Evolutionary conservation across 2,329 filamentous ascomycete species (phyloP).

Genomic region (Colletotrichum chrysophilum): DNA sequence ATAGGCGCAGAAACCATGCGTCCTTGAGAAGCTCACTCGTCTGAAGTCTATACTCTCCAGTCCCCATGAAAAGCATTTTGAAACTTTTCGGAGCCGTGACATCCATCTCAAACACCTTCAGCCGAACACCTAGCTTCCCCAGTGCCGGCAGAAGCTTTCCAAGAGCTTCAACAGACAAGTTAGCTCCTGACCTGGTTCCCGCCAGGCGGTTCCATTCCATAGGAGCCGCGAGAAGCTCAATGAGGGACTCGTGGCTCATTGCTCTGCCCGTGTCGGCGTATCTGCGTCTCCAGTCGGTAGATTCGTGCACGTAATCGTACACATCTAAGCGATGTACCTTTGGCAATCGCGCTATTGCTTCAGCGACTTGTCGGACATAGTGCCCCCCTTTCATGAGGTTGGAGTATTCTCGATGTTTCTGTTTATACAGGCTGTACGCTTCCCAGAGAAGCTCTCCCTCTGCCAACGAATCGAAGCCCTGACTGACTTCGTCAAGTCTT

Average conservation of each 20-base stretch:
- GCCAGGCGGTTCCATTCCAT: neutral
- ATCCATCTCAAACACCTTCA: neutral
- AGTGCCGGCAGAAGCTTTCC: neutral
- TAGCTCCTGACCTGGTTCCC: no score
- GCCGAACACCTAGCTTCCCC: neutral
- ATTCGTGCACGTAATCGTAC: rapidly evolving
- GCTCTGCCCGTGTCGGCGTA: neutral
- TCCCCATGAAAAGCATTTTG: no score
- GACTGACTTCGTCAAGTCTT: no score
- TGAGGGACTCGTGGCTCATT: neutral
- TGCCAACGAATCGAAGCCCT: no score
- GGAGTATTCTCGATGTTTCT: neutral
- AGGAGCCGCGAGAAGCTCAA: neutral
- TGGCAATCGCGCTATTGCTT: neutral
- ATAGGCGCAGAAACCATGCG: no score
- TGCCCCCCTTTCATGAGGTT: no score
- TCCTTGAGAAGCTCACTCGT: no score
- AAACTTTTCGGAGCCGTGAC: neutral
- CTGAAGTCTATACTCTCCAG: no score
- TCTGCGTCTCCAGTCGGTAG: neutral
- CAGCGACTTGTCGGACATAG: neutral
- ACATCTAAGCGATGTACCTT: neutral
- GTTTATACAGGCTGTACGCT: neutral
- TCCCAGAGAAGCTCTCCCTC: no score
- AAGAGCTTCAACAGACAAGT: neutral